phyloP scores from a whole-genome alignment of 805 yeast genomes.

The Wickerhamomyces canadensis region DNA sequence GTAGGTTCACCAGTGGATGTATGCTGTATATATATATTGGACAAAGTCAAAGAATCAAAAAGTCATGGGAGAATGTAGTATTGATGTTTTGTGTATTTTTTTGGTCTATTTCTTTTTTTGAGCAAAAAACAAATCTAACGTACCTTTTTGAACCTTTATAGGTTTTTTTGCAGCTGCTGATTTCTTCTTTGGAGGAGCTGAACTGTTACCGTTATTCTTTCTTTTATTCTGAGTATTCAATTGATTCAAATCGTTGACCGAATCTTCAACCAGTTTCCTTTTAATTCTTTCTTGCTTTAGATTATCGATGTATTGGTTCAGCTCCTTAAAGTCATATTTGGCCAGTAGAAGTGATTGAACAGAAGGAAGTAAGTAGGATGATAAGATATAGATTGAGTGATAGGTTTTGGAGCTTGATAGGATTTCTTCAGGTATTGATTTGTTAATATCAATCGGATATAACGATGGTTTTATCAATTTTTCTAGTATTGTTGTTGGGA shows the following conservation, averaged over 20 bases:
- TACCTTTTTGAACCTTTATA: slow-evolving; percentile 58
- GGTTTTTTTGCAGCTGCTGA: slow-evolving; percentile 27
- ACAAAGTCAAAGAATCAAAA: slow-evolving; percentile 1
- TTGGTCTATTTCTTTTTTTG: slow-evolving; percentile 35
- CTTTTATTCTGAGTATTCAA: slow-evolving; percentile 15
- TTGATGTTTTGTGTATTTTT: not conserved
- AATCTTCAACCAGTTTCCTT: slow-evolving; percentile 27
- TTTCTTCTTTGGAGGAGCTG: slow-evolving; percentile 17
- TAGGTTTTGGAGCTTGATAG: slow-evolving; percentile 31
- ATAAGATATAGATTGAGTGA: slow-evolving; percentile 42
- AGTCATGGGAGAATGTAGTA: not conserved
- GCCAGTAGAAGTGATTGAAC: slow-evolving; percentile 22
- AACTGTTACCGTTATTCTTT: slow-evolving; percentile 16
- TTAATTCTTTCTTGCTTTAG: slow-evolving; percentile 17
- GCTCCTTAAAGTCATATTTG: slow-evolving; percentile 25
- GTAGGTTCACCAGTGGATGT: too few species aligned
- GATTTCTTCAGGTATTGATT: slow-evolving; percentile 30
- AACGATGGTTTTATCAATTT: slow-evolving; percentile 21
- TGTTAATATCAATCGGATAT: slow-evolving; percentile 25
- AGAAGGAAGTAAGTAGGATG: slow-evolving; percentile 34
- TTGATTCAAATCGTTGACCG: slow-evolving; percentile 23
- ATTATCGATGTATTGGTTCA: slow-evolving; percentile 24
- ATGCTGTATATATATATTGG: not conserved
- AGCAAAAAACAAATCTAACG: slow-evolving; percentile 59
- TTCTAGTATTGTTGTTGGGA: slow-evolving; percentile 33